Base-by-base conservation (phyloP, 1,284 basidiomycete species). In the Cerrena zonata region DNA sequence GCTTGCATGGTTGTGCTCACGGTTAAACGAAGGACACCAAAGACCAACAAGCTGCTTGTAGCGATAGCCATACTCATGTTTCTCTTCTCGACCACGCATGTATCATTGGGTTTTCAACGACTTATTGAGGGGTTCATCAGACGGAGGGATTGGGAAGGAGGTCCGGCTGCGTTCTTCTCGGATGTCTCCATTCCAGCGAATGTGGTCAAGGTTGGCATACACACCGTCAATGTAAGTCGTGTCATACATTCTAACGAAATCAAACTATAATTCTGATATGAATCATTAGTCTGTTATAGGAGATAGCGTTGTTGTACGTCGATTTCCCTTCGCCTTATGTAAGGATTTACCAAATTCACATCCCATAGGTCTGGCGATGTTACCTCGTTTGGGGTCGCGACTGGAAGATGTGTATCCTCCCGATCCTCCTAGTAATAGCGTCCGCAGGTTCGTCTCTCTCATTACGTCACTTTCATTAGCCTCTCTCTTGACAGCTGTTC, bases 71-170 rank as follows among this genome's bases (percentile, higher is more conserved):
- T 67, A 7, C 45, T 58, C 34, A 71, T 71, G 69, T 70, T 69
- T 58, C 54, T 59, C 21, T 67, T 71, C 50, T 69, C 69, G 4
- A 66, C 66, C 19, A 57, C 56, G 7, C 70, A 72, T 53, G 67
- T 70, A 47, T 68, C 68, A 5, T 58, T 72, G 45, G 70, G 69
- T 15, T 71, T 71, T 55, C 60, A 62, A 30, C 64, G 70, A 23
- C 64, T 72, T 50, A 67, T 72, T 46, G 58, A 64, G 55, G 70
- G 69, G 18, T 72, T 71, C 61, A 70, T 71, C 49, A 53, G 59
- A 36, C 57, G 62, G 5, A 63, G 68, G 23, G 56, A 70, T 52
- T 48, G 52, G 45, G 59, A 62, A 11, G 69, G 69, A 5, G 69
- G 68, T 18, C 69, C 69, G 3, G 61, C 57, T 24, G 68, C 64